Evolutionary conservation across 2,329 filamentous ascomycete species (phyloP).

Genomic region (Pseudogymnoascus sp.): DNA sequence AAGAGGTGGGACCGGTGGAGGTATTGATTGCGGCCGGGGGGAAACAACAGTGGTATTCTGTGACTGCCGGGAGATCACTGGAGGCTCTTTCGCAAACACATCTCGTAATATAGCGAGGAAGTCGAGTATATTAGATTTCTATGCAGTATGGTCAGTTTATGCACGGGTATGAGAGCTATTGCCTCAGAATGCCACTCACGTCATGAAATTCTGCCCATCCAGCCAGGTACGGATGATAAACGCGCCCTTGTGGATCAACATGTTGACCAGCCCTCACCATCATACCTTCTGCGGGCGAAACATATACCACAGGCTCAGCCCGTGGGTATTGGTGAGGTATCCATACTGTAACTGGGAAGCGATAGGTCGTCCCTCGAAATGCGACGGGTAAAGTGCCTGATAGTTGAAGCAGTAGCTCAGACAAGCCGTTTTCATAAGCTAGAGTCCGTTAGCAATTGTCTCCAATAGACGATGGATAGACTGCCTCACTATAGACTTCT

Average conservation of each 20-base stretch:
- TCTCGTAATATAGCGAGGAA: slow-evolving; percentile 75
- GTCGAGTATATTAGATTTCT: slow-evolving; percentile 78
- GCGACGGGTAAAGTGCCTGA: slow-evolving; percentile 82
- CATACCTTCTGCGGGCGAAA: slow-evolving; percentile 83
- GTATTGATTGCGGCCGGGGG: slow-evolving; percentile 33
- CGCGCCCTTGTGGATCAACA: slow-evolving; percentile 82
- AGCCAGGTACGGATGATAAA: slow-evolving; percentile 92
- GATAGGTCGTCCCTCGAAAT: slow-evolving; percentile 82
- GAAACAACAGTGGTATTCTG: slow-evolving; percentile 33
- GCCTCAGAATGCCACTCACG: slow-evolving; percentile 43
- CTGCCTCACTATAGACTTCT: slow-evolving; percentile 77
- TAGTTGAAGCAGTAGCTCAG: slow-evolving; percentile 77
- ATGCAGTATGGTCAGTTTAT: slow-evolving; percentile 22
- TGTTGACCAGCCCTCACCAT: slow-evolving; percentile 85
- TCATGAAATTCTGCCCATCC: slow-evolving; percentile 87
- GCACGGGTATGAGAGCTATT: neutral
- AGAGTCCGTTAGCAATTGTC: slow-evolving; percentile 19
- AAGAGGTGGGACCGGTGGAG: slow-evolving; percentile 63
- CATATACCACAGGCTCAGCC: slow-evolving; percentile 78
- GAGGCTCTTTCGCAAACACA: slow-evolving; percentile 89
- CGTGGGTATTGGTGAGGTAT: slow-evolving; percentile 82
- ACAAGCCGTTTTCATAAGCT: slow-evolving; percentile 85
- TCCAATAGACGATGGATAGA: neutral
- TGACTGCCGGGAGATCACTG: slow-evolving; percentile 67
- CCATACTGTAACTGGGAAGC: slow-evolving; percentile 90